A percentile compares a stretch with the other conserved stretches of the same genome.
Conservation (phyloP, 2,329 filamentous ascomycete species). For the Pyricularia sp. region DNA sequence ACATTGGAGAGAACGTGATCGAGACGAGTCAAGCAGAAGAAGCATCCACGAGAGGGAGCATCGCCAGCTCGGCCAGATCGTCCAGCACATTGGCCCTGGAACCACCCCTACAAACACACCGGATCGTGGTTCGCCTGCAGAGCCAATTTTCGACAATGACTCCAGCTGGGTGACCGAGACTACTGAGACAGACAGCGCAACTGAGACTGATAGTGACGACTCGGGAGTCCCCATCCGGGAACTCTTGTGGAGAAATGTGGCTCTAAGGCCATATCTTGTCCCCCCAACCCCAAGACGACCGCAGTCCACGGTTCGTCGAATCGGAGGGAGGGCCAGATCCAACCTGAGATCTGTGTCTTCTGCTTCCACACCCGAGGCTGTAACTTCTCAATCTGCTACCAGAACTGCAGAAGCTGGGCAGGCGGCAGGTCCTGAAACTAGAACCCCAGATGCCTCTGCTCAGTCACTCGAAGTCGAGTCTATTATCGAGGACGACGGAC, state of each 20-base stretch:
- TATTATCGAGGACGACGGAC: background rate
- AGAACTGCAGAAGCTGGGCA: background rate
- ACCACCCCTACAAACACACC: background rate
- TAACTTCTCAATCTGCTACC: background rate
- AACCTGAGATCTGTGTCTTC: background rate
- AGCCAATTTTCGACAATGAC: background rate
- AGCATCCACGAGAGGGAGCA: background rate
- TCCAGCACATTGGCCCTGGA: background rate
- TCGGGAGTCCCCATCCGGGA: background rate
- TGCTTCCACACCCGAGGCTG: background rate
- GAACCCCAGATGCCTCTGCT: background rate
- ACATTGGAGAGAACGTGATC: background rate
- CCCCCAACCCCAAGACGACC: background rate
- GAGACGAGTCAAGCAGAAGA: background rate
- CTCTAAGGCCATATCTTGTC: background rate
- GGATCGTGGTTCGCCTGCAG: background rate
- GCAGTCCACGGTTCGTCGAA: background rate
- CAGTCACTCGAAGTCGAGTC: background rate
- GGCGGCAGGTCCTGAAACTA: background rate
- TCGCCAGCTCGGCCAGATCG: constrained; percentile 1
- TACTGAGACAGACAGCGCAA: background rate
- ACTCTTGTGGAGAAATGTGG: background rate
- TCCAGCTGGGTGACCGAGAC: background rate
- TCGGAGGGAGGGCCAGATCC: background rate
- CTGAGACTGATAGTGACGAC: background rate